Evolutionary conservation across 352 stramenopile species (phyloP), one percentile per base, ranked within the genome.

Genomic region (Phytophthora agathidicida): DNA sequence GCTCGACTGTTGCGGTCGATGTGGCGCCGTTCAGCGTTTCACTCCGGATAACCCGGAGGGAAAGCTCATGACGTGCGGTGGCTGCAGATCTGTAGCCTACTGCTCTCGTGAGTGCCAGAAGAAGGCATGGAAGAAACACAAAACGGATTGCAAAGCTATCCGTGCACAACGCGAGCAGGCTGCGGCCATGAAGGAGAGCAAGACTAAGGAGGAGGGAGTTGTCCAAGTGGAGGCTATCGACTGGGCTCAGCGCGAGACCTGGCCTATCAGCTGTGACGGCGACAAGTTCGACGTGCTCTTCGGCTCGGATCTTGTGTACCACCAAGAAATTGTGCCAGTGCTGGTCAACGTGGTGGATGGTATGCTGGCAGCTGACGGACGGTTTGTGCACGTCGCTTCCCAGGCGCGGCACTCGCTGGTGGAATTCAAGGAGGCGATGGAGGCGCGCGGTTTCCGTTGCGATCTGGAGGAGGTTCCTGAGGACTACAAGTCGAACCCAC

Each of bases 71-170:
- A 86, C 86, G 51, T 96, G 88, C 39, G 83, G 78, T 13, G 79
- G 77, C 7, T 96, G 87, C 64, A 78, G 75, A 38, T 68, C 60
- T 9, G 74, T 80, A n/a, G 70, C 73, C n/a, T 96, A 95, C 65
- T 96, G 88, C 72, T 91, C 79, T 13, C 85, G 84, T 16, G 83
- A 83, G 43, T 94, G 85, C 39, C 88, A 96, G 63, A 93, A 93
- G 69, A 87, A 88, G 38, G 86, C 84, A 4, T 96, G 86, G 86
- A 94, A 90, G 47, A 66, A 70, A 20, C 88, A 96, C 76, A 95
- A 96, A 59, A n/a, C 50, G 1, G 77, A 88, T 32, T 96, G 88
- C 68, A 92, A 93, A 52, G 53, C 68, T 26, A 76, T 89, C n/a
- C 83, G 77, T 22, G 50, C 65, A 0, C 63, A 81, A 13, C 57